phyloP scores from a whole-genome alignment of 805 yeast genomes.

The Starmerella sp. region DNA sequence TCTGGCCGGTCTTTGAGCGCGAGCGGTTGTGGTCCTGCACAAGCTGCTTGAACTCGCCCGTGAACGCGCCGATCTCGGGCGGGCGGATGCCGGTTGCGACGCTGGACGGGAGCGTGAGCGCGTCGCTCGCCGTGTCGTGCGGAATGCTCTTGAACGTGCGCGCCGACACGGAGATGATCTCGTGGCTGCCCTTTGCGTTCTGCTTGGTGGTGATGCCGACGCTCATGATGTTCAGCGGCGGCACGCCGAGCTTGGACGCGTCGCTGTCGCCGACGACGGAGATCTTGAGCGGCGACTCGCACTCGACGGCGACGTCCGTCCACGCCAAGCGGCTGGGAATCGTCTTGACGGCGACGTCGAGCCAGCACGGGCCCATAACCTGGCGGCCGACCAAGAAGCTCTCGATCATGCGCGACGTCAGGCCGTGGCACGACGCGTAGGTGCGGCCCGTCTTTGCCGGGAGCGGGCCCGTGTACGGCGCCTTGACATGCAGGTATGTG shows the following conservation, averaged over 20 bases:
- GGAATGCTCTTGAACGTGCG: slow-evolving; percentile 56
- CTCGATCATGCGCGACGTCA: slow-evolving; percentile 64
- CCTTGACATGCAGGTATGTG: slow-evolving; percentile 64
- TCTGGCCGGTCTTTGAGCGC: slow-evolving; percentile 26
- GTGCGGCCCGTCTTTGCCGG: slow-evolving; percentile 48
- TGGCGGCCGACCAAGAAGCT: slow-evolving; percentile 70
- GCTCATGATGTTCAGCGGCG: slow-evolving; percentile 63
- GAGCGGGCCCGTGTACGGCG: slow-evolving; percentile 46
- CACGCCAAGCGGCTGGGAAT: slow-evolving; percentile 66
- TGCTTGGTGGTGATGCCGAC: slow-evolving; percentile 70
- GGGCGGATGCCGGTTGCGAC: slow-evolving; percentile 72
- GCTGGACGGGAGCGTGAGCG: slow-evolving; percentile 48
- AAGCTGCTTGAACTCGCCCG: slow-evolving; percentile 59
- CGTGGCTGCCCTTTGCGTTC: slow-evolving; percentile 68
- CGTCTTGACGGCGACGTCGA: slow-evolving; percentile 54
- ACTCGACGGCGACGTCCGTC: slow-evolving; percentile 53
- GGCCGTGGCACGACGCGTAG: slow-evolving; percentile 69
- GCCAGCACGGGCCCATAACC: slow-evolving; percentile 98
- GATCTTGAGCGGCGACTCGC: slow-evolving; percentile 33
- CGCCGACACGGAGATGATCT: slow-evolving; percentile 70
- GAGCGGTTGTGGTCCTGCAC: slow-evolving; percentile 34
- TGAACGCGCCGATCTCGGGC: slow-evolving; percentile 42
- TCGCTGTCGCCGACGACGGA: slow-evolving; percentile 30
- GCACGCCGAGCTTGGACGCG: slow-evolving; percentile 32
- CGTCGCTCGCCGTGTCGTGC: slow-evolving; percentile 56